A percentile compares a stretch with the other conserved stretches of the same genome.
These are phyloP conservation scores for Cystofilobasidium macerans DNA, from an alignment of 768 basidiomycete genomes.

Conservation along the genomic window DNA sequence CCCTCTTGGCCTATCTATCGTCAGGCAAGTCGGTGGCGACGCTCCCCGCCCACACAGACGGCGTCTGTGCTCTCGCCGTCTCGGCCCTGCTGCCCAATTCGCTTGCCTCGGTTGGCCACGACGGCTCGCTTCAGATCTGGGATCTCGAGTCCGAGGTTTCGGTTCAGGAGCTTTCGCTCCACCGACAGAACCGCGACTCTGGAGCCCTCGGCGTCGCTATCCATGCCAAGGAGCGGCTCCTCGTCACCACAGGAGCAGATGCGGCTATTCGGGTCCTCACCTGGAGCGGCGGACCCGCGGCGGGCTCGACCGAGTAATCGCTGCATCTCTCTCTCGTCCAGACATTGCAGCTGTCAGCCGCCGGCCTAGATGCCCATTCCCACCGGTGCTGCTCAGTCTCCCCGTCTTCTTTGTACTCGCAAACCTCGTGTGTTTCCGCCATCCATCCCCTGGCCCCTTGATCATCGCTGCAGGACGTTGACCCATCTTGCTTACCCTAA, in stretches of 20 bases:
- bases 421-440: neutral
- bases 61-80: slow-evolving; percentile 80
- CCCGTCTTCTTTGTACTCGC: neutral
- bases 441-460: neutral
- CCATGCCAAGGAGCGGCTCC: slow-evolving; percentile 68
- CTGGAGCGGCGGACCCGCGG: slow-evolving; percentile 5
- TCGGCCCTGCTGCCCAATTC: slow-evolving; percentile 30
- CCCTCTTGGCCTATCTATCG: slow-evolving; percentile 1
- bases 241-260: slow-evolving; percentile 92
- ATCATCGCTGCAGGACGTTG: neutral
- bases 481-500: neutral
- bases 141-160: slow-evolving; percentile 62
- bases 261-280: slow-evolving; percentile 11
- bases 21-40: slow-evolving; percentile 80
- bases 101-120: slow-evolving; percentile 80
- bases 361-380: neutral
- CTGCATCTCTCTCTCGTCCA: neutral
- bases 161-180: slow-evolving; percentile 72
- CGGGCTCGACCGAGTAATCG: neutral
- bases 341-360: neutral
- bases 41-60: slow-evolving; percentile 80
- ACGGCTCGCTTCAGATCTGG: slow-evolving; percentile 92
- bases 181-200: slow-evolving; percentile 79
- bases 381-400: neutral
- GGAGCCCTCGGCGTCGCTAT: slow-evolving; percentile 82